These are phyloP conservation scores for Coemansia umbellata DNA, from an alignment of 192 early-diverging fungal species.

Conservation along the genomic window DNA sequence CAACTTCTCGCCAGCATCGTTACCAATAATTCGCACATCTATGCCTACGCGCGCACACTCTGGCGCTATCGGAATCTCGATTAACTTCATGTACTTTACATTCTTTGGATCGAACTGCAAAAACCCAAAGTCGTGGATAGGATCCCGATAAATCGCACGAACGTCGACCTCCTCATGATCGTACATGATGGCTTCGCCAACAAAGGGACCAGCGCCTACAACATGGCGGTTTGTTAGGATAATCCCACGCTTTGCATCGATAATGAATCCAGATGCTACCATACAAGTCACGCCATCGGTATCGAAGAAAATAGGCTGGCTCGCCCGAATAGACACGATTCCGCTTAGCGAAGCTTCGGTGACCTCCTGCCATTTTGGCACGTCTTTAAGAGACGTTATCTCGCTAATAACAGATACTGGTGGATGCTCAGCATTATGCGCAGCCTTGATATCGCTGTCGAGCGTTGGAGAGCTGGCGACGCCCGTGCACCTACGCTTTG, in stretches of 20 bases:
- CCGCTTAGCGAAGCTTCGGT: constrained; percentile 32
- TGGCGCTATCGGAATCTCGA: constrained; percentile 64
- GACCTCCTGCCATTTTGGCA: constrained; percentile 30
- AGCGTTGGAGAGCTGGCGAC: background rate
- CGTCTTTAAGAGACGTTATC: constrained; percentile 4
- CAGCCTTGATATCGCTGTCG: background rate
- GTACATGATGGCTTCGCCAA: constrained; percentile 68
- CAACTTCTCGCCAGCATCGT: constrained; percentile 77
- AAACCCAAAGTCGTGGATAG: constrained; percentile 83
- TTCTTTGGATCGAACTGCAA: constrained; percentile 66
- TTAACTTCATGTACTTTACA: constrained; percentile 66
- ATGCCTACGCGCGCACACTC: constrained; percentile 68
- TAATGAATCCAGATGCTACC: constrained; percentile 70
- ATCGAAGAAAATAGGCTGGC: constrained; percentile 33
- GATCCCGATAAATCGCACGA: constrained; percentile 72
- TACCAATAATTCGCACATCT: constrained; percentile 75
- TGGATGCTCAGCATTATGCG: background rate
- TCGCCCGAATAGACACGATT: constrained; percentile 43
- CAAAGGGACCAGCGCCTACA: constrained; percentile 67
- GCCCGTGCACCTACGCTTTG: constrained; percentile 15
- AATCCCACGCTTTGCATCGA: constrained; percentile 69
- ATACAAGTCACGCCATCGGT: constrained; percentile 15
- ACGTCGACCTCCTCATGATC: constrained; percentile 75
- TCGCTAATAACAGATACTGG: constrained; percentile 4
- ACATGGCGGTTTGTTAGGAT: constrained; percentile 79